Evolutionary conservation across 1,284 basidiomycete species (phyloP), one percentile per base, ranked within the genome.

Genomic region (Apiotrichum sp.): DNA sequence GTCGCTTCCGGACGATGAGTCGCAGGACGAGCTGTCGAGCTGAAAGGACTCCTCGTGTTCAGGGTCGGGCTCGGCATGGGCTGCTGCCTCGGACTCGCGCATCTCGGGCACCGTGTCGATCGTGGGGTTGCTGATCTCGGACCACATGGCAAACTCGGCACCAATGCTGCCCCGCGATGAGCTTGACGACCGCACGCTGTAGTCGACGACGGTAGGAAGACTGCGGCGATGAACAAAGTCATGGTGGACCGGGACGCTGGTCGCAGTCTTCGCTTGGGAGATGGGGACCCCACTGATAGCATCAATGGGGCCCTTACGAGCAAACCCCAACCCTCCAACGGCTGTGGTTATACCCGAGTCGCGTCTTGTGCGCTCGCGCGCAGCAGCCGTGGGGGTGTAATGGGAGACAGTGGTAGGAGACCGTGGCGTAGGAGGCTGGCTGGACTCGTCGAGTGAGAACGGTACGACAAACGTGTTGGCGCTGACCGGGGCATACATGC

Each of bases 1-100:
- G 39, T 61, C 59, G 31, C 38, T 47, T 4, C 47, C 54, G 4
- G 48, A 50, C 33, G 43, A 50, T 9, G 41, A 45, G 44, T 53
- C 36, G 31, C 40, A 36, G 5, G 42, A 46, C n/a, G 29, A 31
- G 32, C 32, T 42, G 16, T 50, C 49, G 40, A 50, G 49, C 40
- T 50, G 49, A 50, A 50, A 50, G 33, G 49, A 50, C 49, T 50
- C 49, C 50, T 52, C 48, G 31, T 13, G 10, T 13, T 16, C 40
- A 11, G 40, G 9, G 9, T 41, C 40, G 14, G 8, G 36, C 13
- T 38, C 36, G 13, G 36, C 13, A 38, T 7, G 36, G 7, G 7
- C 36, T 8, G 36, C 36, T 38, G 36, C 13, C 7, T 13, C 13
- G 13, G n/a, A 6, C 40, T 41, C 40, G 14, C 6, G 6, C 6